These are phyloP conservation scores for Tolypocladium album DNA, from an alignment of 2,329 filamentous ascomycete species.

Conservation along the genomic window DNA sequence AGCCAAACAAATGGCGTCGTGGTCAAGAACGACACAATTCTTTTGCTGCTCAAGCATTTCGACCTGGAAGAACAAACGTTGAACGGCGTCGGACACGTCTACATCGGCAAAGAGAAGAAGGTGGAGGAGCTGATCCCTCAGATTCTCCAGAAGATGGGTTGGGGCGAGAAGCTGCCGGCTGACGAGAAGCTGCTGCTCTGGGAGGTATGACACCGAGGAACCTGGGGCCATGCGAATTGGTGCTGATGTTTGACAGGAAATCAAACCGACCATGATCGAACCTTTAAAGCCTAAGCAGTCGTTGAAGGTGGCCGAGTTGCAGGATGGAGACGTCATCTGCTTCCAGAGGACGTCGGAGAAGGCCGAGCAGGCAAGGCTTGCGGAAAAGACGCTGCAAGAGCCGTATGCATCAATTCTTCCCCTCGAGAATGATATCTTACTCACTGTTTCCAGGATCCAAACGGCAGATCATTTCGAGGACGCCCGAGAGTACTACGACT, in stretches of 20 bases:
- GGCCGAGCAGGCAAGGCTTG: conserved; percentile 17
- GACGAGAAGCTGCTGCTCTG: conserved; percentile 60
- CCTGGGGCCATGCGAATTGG: neutral
- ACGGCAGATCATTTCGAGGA: conserved; percentile 50
- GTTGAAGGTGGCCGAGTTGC: conserved; percentile 82
- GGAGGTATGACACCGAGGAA: conserved; percentile 41
- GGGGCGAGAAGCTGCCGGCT: conserved; percentile 62
- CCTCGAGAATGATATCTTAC: neutral
- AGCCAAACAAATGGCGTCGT: conserved; percentile 45
- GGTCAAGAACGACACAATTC: conserved; percentile 53
- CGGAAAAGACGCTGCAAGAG: conserved; percentile 20
- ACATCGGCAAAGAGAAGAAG: conserved; percentile 79
- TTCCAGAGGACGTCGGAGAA: conserved; percentile 62
- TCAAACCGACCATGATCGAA: conserved; percentile 97
- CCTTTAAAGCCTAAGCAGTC: conserved; percentile 84
- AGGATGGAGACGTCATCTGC: conserved; percentile 94
- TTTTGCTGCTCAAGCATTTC: conserved; percentile 90
- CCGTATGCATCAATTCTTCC: conserved; percentile 11
- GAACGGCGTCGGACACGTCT: conserved; percentile 70
- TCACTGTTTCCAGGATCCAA: conserved; percentile 7
- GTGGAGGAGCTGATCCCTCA: conserved; percentile 71
- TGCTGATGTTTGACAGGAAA: conserved; percentile 46
- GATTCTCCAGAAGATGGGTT: conserved; percentile 76
- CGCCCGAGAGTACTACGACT: conserved; percentile 84
- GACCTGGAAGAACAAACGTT: conserved; percentile 67